Evolutionary conservation across 208 protist genomes (phyloP).

Genomic region (Leishmania tarentolae): DNA sequence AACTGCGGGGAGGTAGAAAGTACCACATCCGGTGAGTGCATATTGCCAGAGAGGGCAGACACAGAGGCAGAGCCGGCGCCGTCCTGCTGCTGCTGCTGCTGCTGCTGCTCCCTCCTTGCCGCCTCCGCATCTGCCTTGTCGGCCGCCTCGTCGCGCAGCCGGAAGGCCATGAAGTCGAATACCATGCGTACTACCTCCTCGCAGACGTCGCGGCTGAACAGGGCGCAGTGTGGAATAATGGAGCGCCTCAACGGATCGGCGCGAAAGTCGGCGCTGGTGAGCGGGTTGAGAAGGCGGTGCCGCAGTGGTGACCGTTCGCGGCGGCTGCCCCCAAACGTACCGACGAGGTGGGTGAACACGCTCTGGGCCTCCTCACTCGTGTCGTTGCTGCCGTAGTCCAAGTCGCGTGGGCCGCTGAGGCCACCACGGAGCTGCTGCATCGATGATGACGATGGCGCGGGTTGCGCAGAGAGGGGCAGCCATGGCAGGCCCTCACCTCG

Average conservation of each 20-base stretch:
- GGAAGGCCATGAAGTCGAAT: slow-evolving; percentile 30
- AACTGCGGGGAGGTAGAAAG: background rate
- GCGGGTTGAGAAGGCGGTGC: slow-evolving; percentile 25
- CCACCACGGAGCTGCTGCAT: background rate
- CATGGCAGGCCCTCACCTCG: slow-evolving; percentile 4
- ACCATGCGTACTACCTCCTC: slow-evolving; percentile 28
- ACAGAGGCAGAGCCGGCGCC: background rate
- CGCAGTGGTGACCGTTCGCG: slow-evolving; percentile 16
- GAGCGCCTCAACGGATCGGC: slow-evolving; percentile 21
- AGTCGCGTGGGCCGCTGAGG: background rate
- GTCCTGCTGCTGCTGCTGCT: slow-evolving; percentile 8
- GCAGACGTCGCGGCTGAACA: slow-evolving; percentile 26
- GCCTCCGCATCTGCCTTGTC: slow-evolving; percentile 15
- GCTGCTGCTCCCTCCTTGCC: background rate
- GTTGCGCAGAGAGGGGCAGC: background rate
- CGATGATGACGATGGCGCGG: background rate
- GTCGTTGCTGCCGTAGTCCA: background rate
- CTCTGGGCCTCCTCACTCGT: background rate
- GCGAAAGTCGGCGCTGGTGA: slow-evolving; percentile 2
- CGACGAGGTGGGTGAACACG: background rate
- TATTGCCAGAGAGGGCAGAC: background rate
- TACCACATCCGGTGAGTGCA: background rate
- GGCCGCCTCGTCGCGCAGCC: slow-evolving; percentile 18
- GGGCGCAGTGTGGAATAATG: slow-evolving; percentile 33
- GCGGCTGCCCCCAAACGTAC: background rate